Conservation (phyloP, 257 asterid species). For the Cinchona pubescens region DNA sequence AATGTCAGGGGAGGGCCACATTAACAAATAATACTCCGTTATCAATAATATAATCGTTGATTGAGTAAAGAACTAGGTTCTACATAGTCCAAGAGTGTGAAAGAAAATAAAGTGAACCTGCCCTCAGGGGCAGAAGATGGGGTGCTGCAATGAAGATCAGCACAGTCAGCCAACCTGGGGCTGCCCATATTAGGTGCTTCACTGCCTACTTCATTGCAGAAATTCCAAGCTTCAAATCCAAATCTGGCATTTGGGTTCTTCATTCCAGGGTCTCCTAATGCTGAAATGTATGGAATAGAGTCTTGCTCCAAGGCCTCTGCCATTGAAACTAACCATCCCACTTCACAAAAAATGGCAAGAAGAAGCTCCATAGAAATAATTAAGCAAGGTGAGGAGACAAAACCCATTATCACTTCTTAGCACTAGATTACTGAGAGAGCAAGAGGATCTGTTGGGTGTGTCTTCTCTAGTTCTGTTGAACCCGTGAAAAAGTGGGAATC, state of each 20-base stretch:
- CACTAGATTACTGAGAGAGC: neutral
- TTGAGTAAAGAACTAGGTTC: neutral
- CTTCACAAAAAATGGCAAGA: neutral
- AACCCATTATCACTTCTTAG: slow-evolving; percentile 25
- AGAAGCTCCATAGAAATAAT: slow-evolving; percentile 21
- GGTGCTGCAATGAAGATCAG: slow-evolving; percentile 59
- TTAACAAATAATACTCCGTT: no score
- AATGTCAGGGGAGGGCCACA: no score
- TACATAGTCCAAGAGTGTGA: neutral
- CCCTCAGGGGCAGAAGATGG: neutral
- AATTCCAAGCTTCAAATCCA: slow-evolving; percentile 87
- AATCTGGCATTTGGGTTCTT: slow-evolving; percentile 76
- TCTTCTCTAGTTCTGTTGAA: no score
- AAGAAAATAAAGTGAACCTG: slow-evolving; percentile 37
- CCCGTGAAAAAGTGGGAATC: no score
- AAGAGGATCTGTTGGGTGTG: no score
- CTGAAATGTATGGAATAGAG: slow-evolving; percentile 42
- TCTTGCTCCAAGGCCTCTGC: slow-evolving; percentile 24
- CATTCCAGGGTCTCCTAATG: slow-evolving; percentile 82
- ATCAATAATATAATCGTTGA: no score
- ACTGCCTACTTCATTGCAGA: slow-evolving; percentile 81
- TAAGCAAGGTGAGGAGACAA: slow-evolving; percentile 1
- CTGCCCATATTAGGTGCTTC: slow-evolving; percentile 79
- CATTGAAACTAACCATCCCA: neutral
- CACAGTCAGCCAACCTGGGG: slow-evolving; percentile 87